Percentiles rank a stretch among this genome's conserved stretches.
Conservation (phyloP, 371 early-diverging fungal genomes). For the Entomophthora muscae region DNA sequence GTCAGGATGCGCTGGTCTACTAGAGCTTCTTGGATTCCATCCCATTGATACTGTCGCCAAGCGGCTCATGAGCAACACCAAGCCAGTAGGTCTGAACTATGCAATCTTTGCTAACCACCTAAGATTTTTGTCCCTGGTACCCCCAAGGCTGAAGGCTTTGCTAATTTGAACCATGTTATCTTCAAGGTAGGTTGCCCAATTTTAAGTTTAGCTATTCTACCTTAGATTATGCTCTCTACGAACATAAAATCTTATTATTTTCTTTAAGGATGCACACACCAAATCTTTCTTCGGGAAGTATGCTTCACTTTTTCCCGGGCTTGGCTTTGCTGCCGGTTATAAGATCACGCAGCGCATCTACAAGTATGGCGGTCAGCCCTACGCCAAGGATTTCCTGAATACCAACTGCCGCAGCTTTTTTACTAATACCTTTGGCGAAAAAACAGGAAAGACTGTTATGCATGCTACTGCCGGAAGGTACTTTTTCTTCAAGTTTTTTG, state of each 20-base stretch:
- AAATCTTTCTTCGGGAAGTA: constrained; percentile 61
- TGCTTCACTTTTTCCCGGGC: constrained; percentile 87
- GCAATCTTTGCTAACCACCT: neutral
- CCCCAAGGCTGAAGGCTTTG: constrained; percentile 32
- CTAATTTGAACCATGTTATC: constrained; percentile 47
- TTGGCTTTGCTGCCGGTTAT: constrained; percentile 93
- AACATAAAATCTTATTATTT: too few relatives aligned
- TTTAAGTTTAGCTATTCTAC: neutral
- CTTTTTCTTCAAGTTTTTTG: neutral
- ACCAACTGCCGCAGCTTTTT: constrained; percentile 59
- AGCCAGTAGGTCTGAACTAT: constrained; percentile 28
- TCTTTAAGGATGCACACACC: constrained; percentile 48
- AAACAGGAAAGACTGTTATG: constrained; percentile 86
- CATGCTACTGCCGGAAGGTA: constrained; percentile 88
- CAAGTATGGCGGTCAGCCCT: constrained; percentile 97
- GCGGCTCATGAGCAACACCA: constrained; percentile 89
- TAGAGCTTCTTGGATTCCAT: constrained; percentile 90
- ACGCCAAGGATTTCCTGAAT: constrained; percentile 81
- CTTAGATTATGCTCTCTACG: too few relatives aligned
- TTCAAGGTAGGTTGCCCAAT: constrained; percentile 44
- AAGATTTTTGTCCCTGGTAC: constrained; percentile 43
- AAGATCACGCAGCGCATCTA: constrained; percentile 89
- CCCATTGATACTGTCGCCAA: constrained; percentile 97
- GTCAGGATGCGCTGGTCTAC: constrained; percentile 78
- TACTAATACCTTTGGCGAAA: constrained; percentile 67